Base-by-base conservation (phyloP, 2,329 filamentous ascomycete species). In the Blastomyces emzantsi region DNA sequence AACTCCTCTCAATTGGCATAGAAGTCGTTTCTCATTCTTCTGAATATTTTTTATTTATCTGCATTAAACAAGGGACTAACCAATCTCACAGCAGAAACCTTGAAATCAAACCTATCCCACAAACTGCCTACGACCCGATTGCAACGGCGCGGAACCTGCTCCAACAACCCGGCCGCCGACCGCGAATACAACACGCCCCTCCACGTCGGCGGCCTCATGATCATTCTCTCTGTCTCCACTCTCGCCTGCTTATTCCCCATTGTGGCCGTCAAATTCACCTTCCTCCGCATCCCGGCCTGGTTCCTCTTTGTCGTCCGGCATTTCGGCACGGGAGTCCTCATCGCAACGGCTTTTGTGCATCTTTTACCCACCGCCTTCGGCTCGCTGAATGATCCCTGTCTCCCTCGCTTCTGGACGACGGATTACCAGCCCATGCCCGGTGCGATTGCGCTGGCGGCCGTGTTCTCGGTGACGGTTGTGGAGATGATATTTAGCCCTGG, bases 261-360 rank as follows among this genome's bases (percentile, higher is more conserved):
- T 43, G 75, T 90, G 62, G 87, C 85, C 11, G 82, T 83, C 62
- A 82, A 84, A 67, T 79, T 82, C 47, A 83, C 82, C 47, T 80
- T 81, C 59, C 80, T 85, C 63, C 82, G 80, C 61, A 82, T 83
- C 62, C 86, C 87, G 61, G 81, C 80, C 66, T 80, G 75, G 28
- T 81, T 88, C 69, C 81, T 88, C 66, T 88, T 89, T 73, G 78
- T 87, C 66, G 87, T 85, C 70, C 85, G 88, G 67, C 88, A 91
- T 76, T 89, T 90, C 67, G 89, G 90, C 71, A 94, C 90, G 0
- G 90, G 90, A 64, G 90, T 94, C 25, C 80, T 94, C n/a, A 87
- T 94, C 66, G 90, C 90, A 13, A 94, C 90, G 0, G 90, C 90
- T 63, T 94, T 94, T 71, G 89, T 93, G 33, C 90, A 93, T 76